Evolutionary conservation across 345 rosid species (phyloP).

Genomic region (Salix dunnii): DNA sequence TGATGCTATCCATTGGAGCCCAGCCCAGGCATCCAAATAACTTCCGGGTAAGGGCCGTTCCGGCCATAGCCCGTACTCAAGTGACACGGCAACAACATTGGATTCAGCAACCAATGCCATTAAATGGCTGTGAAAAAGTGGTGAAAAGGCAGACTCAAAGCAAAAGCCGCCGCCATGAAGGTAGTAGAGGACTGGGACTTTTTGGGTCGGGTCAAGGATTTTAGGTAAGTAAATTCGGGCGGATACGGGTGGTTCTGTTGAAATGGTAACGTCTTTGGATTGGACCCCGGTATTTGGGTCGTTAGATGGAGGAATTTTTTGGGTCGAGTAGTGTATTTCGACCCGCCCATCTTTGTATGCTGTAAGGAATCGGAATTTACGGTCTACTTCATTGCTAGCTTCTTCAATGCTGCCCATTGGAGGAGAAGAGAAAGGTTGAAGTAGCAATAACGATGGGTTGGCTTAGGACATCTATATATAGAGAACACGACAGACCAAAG

Average conservation of each 20-base stretch:
- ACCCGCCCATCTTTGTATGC: neutral
- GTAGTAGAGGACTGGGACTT: neutral
- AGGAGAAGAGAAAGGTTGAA: neutral
- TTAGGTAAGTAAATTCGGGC: conserved; percentile 3
- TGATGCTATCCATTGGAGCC: neutral
- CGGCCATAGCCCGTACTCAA: neutral
- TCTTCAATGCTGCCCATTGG: neutral
- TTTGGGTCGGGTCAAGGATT: neutral
- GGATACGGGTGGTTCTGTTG: neutral
- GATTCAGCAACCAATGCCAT: neutral
- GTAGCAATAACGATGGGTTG: too few relatives aligned
- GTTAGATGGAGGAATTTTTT: neutral
- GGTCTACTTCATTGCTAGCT: neutral
- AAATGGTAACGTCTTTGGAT: neutral
- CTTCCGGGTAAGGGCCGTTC: neutral
- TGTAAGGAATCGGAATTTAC: neutral
- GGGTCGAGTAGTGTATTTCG: neutral
- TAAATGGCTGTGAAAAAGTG: neutral
- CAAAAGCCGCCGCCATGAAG: neutral
- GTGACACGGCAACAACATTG: neutral
- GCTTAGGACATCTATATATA: too few relatives aligned
- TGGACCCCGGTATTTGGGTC: neutral
- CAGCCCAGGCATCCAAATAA: neutral
- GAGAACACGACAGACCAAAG: too few relatives aligned
- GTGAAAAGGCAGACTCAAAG: neutral